Base-by-base conservation (phyloP, 176 grass and related monocot species). In the Canna indica region DNA sequence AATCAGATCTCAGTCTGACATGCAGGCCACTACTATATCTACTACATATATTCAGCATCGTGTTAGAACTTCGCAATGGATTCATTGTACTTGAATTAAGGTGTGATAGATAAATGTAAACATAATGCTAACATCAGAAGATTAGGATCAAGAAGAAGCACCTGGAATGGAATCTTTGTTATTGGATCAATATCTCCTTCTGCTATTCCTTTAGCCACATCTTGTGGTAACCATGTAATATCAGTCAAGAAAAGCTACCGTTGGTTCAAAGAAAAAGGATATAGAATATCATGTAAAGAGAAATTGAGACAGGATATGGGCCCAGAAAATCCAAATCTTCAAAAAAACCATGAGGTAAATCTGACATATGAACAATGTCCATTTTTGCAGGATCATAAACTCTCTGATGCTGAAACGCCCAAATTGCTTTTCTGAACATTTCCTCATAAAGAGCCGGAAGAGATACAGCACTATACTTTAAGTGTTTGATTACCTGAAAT, bases 291-390 rank as follows among this genome's bases (percentile, higher is more conserved):
- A 64, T 70, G 57, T 28, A 76, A 36, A 34, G 47, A 35, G 30
- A 59, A 42, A 7, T 41, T 17, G 10, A 80, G 47, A 47, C 84
- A 96, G 88, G 92, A 96, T 96, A 91, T 96, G 92, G 92, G 79
- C 92, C 92, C 59, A 96, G 67, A 96, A 91, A 96, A 50, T 91
- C 92, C 83, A 94, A 84, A 5, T 96, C 92, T 81, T 85, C 86
- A 65, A 35, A 74, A 77, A 79, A 36, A 68, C 35, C 81, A 30
- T 72, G 25, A 73, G 92, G 81, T 57, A 90, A 70, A 1, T 83
- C 72, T 53, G 73, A 83, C 54, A 96, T 71, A 80, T 96, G 92
- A 47, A 81, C 75, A 65, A 96, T 85, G 82, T 91, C 79, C 80
- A 89, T 83, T 65, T 85, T 83, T 68, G 79, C 75, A 75, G 92